phyloP scores from a whole-genome alignment of 352 stramenopile species.

The Pythium brachiatum region DNA sequence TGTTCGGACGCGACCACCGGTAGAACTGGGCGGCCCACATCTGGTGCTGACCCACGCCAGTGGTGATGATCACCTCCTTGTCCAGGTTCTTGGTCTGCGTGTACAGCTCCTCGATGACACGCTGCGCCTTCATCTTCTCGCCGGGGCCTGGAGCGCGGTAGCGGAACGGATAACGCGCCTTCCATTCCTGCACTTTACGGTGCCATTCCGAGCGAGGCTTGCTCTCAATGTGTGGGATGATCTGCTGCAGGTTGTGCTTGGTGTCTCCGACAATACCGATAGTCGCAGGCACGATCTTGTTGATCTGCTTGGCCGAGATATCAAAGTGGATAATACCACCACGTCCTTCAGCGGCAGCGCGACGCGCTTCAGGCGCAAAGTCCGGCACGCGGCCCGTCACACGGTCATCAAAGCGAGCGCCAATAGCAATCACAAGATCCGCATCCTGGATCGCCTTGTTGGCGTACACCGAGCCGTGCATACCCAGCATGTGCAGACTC shows the following conservation, averaged over 20 bases:
- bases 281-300: constrained; percentile 84
- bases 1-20: constrained; percentile 92
- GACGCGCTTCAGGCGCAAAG: constrained; percentile 91
- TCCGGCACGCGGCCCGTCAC: constrained; percentile 92
- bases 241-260: constrained; percentile 93
- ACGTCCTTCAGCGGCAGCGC: constrained; percentile 88
- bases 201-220: constrained; percentile 91
- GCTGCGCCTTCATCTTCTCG: constrained; percentile 91
- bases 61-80: constrained; percentile 91
- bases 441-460: constrained; percentile 96
- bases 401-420: constrained; percentile 95
- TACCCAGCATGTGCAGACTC: constrained; percentile 96
- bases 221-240: constrained; percentile 73
- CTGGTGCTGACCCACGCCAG: constrained; percentile 95
- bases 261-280: constrained; percentile 75
- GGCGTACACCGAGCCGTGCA: constrained; percentile 95
- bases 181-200: constrained; percentile 87
- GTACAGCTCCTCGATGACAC: constrained; percentile 93
- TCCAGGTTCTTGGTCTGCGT: constrained; percentile 90
- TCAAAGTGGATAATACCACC: constrained; percentile 97
- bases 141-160: constrained; percentile 76
- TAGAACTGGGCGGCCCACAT: constrained; percentile 97
- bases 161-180: constrained; percentile 92
- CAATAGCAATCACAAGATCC: constrained; percentile 93
- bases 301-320: constrained; percentile 86